phyloP scores from a whole-genome alignment of 495 filamentous ascomycete genomes.

The Penicillium cataractarum region DNA sequence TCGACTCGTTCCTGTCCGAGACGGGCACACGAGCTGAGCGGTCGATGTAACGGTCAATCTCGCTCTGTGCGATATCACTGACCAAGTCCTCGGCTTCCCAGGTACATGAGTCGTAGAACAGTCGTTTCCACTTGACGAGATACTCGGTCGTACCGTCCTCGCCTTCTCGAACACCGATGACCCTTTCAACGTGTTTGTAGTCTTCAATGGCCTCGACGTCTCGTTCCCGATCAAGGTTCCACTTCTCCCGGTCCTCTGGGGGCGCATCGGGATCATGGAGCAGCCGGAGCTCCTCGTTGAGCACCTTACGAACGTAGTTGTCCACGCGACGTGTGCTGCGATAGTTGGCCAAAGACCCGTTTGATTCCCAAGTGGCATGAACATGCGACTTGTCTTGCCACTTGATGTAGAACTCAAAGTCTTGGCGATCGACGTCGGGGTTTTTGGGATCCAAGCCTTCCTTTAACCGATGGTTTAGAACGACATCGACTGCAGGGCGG shows the following conservation, averaged over 20 bases:
- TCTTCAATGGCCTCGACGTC: conserved; percentile 82
- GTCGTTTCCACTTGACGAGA: conserved; percentile 86
- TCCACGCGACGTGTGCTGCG: conserved; percentile 84
- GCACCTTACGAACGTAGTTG: conserved; percentile 86
- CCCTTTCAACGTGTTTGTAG: conserved; percentile 86
- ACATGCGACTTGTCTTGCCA: conserved; percentile 95
- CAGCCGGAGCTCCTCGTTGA: conserved; percentile 73
- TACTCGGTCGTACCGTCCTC: conserved; percentile 77
- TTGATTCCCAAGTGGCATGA: conserved; percentile 91
- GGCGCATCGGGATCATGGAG: conserved; percentile 69
- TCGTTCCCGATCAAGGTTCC: conserved; percentile 84
- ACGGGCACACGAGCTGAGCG: conserved; percentile 73
- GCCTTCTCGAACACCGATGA: conserved; percentile 78
- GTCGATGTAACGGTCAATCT: conserved; percentile 89
- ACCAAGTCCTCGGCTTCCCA: conserved; percentile 85
- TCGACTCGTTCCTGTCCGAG: conserved; percentile 76
- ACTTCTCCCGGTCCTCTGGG: conserved; percentile 88
- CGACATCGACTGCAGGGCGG: conserved; percentile 80
- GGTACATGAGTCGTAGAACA: conserved; percentile 89
- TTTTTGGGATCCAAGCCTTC: conserved; percentile 64
- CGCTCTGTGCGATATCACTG: conserved; percentile 74
- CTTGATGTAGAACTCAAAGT: conserved; percentile 95
- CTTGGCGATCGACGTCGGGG: conserved; percentile 65
- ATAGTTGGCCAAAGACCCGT: conserved; percentile 65
- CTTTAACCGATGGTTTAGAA: conserved; percentile 81